These are phyloP conservation scores for Plenodomus biglobosus DNA, from an alignment of 2,329 filamentous ascomycete genomes.

Conservation along the genomic window DNA sequence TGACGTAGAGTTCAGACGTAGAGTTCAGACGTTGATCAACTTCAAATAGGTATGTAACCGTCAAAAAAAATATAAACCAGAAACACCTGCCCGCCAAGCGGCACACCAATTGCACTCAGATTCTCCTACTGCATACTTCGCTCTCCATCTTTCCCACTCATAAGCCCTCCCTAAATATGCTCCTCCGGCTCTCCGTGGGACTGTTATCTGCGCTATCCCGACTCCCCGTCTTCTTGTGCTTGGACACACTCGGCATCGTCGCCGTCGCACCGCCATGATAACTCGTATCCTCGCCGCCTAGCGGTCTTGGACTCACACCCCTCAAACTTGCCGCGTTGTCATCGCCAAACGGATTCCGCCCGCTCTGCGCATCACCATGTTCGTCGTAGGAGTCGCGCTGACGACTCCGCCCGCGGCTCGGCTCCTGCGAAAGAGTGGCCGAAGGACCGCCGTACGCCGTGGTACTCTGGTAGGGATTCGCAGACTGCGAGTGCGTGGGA, in stretches of 20 bases:
- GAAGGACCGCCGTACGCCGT: constrained; percentile 31
- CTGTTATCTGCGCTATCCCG: constrained; percentile 54
- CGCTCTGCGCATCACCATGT: constrained; percentile 32
- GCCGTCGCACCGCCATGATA: constrained; percentile 44
- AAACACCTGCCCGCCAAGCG: background rate
- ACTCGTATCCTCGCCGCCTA: constrained; percentile 51
- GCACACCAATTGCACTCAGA: background rate
- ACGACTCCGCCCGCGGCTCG: constrained; percentile 50
- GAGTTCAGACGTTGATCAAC: too few relatives aligned
- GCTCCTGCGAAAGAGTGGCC: constrained; percentile 27
- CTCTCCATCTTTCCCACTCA: constrained; percentile 36
- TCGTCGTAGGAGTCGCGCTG: constrained; percentile 51
- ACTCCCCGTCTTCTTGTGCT: constrained; percentile 35
- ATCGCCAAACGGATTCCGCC: constrained; percentile 42
- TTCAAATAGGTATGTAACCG: background rate
- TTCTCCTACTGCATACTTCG: too few relatives aligned
- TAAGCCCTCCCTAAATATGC: constrained; percentile 70
- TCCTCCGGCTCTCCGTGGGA: constrained; percentile 65
- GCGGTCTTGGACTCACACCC: constrained; percentile 74
- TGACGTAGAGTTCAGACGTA: too few relatives aligned
- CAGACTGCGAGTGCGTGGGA: constrained; percentile 42
- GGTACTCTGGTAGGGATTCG: constrained; percentile 26
- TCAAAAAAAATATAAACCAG: background rate
- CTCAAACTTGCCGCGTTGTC: constrained; percentile 55
- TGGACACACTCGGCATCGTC: constrained; percentile 43